phyloP scores from a whole-genome alignment of 139 green algal genomes.

The Eudorina sp. region DNA sequence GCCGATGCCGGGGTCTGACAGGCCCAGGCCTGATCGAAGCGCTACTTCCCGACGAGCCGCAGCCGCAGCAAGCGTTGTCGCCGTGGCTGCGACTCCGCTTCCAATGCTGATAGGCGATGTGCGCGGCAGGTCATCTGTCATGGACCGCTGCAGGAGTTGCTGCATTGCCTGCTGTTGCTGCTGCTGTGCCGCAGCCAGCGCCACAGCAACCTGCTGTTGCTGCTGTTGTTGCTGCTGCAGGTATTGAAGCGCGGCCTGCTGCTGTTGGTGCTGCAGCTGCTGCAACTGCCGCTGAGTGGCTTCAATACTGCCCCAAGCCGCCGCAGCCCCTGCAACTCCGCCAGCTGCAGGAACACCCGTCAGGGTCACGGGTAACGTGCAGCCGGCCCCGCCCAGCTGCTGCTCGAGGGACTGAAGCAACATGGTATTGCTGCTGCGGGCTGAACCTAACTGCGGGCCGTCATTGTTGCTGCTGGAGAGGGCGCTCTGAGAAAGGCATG shows the following conservation, averaged over 20 bases:
- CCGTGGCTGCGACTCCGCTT: neutral
- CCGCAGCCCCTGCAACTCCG: neutral
- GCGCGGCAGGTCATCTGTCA: constrained; percentile 22
- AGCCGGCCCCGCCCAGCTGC: neutral
- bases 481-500: constrained; percentile 33
- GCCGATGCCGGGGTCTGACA: constrained; percentile 28
- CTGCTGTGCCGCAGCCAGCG: neutral
- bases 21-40: constrained; percentile 10
- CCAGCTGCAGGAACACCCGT: neutral
- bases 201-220: constrained; percentile 5
- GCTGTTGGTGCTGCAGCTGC: constrained; percentile 33
- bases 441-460: constrained; percentile 8
- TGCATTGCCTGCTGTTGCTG: constrained; percentile 19
- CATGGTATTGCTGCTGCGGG: constrained; percentile 12
- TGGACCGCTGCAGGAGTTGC: constrained; percentile 28
- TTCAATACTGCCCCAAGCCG: neutral
- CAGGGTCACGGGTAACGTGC: neutral
- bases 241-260: constrained; percentile 6
- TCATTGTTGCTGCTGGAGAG: constrained; percentile 16
- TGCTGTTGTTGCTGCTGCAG: constrained; percentile 22
- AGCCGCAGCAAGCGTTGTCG: neutral
- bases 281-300: constrained; percentile 2
- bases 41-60: neutral
- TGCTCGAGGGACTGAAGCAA: constrained; percentile 7
- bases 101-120: constrained; percentile 30